Percentiles rank a stretch among this genome's conserved stretches.
phyloP scores from a whole-genome alignment of 2,329 filamentous ascomycete genomes.

The Ilyonectria robusta region DNA sequence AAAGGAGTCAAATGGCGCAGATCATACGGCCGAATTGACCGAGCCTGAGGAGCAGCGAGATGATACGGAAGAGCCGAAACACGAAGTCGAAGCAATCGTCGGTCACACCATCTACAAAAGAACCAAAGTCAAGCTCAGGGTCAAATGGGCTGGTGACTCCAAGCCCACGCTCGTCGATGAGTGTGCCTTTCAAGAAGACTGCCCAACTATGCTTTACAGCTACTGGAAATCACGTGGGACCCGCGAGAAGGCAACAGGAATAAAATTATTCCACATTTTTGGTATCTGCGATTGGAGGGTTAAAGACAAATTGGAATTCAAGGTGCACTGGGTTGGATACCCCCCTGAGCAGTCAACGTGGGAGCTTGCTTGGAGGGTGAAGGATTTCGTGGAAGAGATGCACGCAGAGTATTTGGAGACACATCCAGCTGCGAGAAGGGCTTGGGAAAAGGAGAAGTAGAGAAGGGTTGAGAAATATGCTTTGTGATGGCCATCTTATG shows the following conservation, averaged over 20 bases:
- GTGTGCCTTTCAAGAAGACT: neutral
- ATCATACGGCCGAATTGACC: neutral
- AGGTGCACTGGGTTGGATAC: slow-evolving; percentile 5
- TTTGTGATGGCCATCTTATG: neutral
- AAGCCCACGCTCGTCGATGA: neutral
- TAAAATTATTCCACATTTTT: slow-evolving; percentile 1
- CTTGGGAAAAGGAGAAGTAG: neutral
- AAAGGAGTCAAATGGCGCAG: neutral
- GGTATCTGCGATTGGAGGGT: neutral
- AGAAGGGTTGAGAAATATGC: too few relatives aligned
- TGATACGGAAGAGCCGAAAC: neutral
- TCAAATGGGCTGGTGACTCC: neutral
- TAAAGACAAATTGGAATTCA: neutral
- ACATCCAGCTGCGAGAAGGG: neutral
- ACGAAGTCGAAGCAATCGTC: neutral
- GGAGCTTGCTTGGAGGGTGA: neutral
- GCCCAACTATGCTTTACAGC: neutral
- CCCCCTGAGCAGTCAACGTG: neutral
- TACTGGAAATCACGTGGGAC: neutral
- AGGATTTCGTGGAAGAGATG: neutral
- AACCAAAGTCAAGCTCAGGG: neutral
- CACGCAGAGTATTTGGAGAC: neutral
- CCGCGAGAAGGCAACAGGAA: slow-evolving; percentile 1
- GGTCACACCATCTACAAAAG: neutral
- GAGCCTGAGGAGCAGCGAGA: neutral